Conservation (phyloP, 805 yeast genomes). For the Clavispora vitiphila region DNA sequence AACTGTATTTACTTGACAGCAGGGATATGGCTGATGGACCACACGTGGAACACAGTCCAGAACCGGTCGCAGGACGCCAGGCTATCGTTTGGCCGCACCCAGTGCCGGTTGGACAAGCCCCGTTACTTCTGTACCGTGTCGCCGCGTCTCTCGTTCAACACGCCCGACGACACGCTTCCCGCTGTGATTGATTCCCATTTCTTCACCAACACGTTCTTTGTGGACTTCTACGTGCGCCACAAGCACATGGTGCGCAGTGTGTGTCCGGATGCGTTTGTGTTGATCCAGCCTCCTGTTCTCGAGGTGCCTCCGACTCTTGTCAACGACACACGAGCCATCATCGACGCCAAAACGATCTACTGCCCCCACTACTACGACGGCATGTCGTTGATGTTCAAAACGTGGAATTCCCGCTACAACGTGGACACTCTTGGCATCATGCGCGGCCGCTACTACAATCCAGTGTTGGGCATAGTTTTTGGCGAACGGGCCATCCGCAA, state of each 20-base stretch:
- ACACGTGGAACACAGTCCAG: constrained; percentile 14
- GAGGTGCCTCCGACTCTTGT: constrained; percentile 67
- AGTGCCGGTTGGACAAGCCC: constrained; percentile 26
- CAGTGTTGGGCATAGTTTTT: constrained; percentile 67
- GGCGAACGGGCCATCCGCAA: constrained; percentile 79
- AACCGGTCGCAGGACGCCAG: constrained; percentile 27
- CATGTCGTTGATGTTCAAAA: constrained; percentile 83
- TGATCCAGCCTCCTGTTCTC: constrained; percentile 80
- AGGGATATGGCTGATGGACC: constrained; percentile 64
- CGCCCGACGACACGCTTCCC: constrained; percentile 29
- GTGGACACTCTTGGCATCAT: constrained; percentile 88
- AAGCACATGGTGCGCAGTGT: constrained; percentile 43
- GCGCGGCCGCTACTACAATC: constrained; percentile 69
- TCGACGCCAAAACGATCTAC: constrained; percentile 63
- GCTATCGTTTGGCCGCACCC: constrained; percentile 10
- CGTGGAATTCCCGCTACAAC: constrained; percentile 78
- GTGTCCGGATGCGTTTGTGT: constrained; percentile 45
- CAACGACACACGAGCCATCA: constrained; percentile 39
- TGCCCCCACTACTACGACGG: constrained; percentile 96
- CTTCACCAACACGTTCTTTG: constrained; percentile 62
- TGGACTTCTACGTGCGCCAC: constrained; percentile 54
- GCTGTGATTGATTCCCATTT: constrained; percentile 40
- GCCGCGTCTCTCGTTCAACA: constrained; percentile 8
- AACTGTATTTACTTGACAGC: constrained; percentile 77
- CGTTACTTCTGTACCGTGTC: constrained; percentile 26